phyloP scores from a whole-genome alignment of 2,329 filamentous ascomycete genomes.

The Cladophialophora immunda region DNA sequence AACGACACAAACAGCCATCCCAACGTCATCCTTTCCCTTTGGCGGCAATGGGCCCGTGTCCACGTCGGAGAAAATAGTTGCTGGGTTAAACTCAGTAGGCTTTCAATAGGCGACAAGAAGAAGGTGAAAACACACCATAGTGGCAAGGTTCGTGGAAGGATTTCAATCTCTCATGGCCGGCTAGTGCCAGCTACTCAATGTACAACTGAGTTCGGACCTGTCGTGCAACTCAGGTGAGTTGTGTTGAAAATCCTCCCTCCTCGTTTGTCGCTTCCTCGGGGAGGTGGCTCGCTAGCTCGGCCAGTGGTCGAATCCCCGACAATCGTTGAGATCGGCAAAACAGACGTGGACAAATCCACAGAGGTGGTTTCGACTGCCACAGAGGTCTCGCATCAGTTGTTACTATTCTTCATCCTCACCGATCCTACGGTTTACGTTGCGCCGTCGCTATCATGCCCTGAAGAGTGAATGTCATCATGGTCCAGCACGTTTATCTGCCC shows the following conservation, averaged over 20 bases:
- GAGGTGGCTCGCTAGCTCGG: not conserved
- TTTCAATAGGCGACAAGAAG: not conserved
- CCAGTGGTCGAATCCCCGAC: conserved; percentile 2
- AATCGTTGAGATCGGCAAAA: not conserved
- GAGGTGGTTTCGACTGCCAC: not conserved
- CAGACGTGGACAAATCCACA: conserved; percentile 1
- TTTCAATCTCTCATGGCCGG: not conserved
- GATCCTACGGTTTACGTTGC: not conserved
- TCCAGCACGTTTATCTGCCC: conserved; percentile 67
- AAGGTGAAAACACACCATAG: not conserved
- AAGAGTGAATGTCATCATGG: conserved; percentile 25
- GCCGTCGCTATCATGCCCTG: conserved; percentile 16
- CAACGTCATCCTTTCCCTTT: conserved; percentile 10
- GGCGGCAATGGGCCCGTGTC: not conserved
- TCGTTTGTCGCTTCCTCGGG: not conserved
- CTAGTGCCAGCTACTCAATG: not conserved
- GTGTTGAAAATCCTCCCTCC: not conserved
- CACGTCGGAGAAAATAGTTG: not conserved
- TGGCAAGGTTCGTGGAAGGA: not conserved
- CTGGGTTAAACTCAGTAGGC: not conserved
- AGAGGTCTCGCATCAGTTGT: not conserved
- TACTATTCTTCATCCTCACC: not conserved
- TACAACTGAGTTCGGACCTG: not conserved
- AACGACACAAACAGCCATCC: not conserved
- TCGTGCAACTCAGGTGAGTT: not conserved